phyloP scores from a whole-genome alignment of 2,329 filamentous ascomycete species.

The Sarocladium brachiariae region DNA sequence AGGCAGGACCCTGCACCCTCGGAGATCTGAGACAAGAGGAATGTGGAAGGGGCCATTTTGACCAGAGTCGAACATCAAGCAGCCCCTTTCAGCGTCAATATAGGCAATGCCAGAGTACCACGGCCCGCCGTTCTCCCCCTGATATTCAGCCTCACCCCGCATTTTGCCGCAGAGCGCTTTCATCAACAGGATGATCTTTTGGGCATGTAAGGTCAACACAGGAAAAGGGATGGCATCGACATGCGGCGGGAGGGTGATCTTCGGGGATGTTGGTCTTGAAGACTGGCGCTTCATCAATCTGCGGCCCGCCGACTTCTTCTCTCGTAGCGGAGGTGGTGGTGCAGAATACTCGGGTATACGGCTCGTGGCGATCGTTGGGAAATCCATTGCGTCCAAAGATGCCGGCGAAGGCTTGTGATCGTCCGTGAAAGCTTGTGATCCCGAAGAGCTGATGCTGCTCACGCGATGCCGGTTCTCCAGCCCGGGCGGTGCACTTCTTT shows the following conservation, averaged over 20 bases:
- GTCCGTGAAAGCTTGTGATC: conserved; percentile 46
- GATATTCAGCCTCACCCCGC: conserved; percentile 71
- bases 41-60: conserved; percentile 58
- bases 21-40: conserved; percentile 64
- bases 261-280: conserved; percentile 52
- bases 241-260: conserved; percentile 46
- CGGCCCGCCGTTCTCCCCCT: conserved; percentile 49
- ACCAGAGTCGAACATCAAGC: conserved; percentile 67
- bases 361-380: conserved; percentile 30
- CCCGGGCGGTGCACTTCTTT: conserved; percentile 29
- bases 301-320: conserved; percentile 41
- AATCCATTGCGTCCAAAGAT: conserved; percentile 35
- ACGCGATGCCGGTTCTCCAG: conserved; percentile 55
- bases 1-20: conserved; percentile 63
- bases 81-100: conserved; percentile 69
- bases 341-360: conserved; percentile 28
- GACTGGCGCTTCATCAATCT: conserved; percentile 49
- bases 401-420: conserved; percentile 36
- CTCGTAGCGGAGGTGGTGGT: conserved; percentile 19
- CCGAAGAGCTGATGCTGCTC: conserved; percentile 61
- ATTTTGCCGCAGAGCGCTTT: conserved; percentile 70
- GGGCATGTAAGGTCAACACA: conserved; percentile 59
- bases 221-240: conserved; percentile 55
- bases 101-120: conserved; percentile 71
- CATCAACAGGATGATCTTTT: conserved; percentile 69